phyloP scores from a whole-genome alignment of 768 basidiomycete genomes.

The Erythrobasidium yunnanense region DNA sequence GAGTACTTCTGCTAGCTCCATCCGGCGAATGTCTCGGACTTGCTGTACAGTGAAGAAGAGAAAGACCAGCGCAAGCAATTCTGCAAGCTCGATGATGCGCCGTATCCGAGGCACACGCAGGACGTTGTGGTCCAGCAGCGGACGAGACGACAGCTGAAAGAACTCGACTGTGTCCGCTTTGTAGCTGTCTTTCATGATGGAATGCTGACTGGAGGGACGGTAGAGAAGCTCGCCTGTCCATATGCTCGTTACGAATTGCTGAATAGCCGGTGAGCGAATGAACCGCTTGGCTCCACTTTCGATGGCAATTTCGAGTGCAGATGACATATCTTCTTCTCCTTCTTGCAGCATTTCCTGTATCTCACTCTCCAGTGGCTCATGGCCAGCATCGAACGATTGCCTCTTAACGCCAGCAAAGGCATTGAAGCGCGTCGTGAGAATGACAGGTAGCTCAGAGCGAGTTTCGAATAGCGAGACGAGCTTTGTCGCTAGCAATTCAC shows the following conservation, averaged over 20 bases:
- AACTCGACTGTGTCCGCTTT: slow-evolving; percentile 57
- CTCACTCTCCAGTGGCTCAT: slow-evolving; percentile 49
- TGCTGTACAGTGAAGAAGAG: slow-evolving; percentile 30
- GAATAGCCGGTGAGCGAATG: slow-evolving; percentile 69
- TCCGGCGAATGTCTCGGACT: slow-evolving; percentile 2
- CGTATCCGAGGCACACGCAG: slow-evolving; percentile 33
- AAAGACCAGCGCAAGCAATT: slow-evolving; percentile 30
- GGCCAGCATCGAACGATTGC: slow-evolving; percentile 58
- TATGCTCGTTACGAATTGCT: slow-evolving; percentile 76
- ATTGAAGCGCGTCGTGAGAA: slow-evolving; percentile 72
- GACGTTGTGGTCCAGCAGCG: slow-evolving; percentile 37
- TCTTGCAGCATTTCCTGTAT: slow-evolving; percentile 50
- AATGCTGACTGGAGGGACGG: slow-evolving; percentile 44
- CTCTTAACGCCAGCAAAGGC: slow-evolving; percentile 65
- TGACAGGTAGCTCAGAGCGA: slow-evolving; percentile 60
- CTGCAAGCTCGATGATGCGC: slow-evolving; percentile 27
- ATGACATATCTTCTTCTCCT: slow-evolving; percentile 28
- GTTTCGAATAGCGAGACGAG: slow-evolving; percentile 61
- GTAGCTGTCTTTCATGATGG: slow-evolving; percentile 81
- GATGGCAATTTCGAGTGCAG: slow-evolving; percentile 53
- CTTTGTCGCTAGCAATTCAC: slow-evolving; percentile 82
- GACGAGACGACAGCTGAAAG: slow-evolving; percentile 47
- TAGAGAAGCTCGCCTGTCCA: slow-evolving; percentile 52
- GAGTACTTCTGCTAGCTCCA: slow-evolving; percentile 29
- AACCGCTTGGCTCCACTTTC: slow-evolving; percentile 73